phyloP scores from a whole-genome alignment of 768 basidiomycete species.

The Serendipita indica region DNA sequence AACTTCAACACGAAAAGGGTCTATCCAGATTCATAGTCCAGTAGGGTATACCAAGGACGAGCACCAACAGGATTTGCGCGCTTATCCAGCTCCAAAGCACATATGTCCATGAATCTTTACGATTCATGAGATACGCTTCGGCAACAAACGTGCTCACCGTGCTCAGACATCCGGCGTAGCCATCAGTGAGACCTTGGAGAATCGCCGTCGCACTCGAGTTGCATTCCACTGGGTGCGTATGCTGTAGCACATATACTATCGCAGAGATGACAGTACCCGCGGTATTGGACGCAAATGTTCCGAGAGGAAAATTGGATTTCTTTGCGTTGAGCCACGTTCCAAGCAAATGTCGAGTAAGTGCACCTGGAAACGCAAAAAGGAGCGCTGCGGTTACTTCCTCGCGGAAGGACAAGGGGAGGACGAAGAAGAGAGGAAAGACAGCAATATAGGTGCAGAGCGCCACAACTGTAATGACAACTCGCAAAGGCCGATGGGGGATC shows the following conservation, averaged over 20 bases:
- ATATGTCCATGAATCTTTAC: conserved; percentile 52
- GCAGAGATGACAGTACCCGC: conserved; percentile 75
- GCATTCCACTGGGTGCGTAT: conserved; percentile 19
- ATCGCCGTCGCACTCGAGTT: conserved; percentile 42
- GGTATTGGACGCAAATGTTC: conserved; percentile 63
- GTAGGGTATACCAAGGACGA: conserved; percentile 56
- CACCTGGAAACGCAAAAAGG: conserved; percentile 79
- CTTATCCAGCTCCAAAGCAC: conserved; percentile 47
- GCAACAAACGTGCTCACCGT: conserved; percentile 89
- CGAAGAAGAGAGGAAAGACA: conserved; percentile 64
- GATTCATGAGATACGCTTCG: conserved; percentile 48
- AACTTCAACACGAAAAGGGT: not conserved
- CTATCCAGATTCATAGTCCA: conserved; percentile 22
- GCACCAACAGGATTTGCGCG: conserved; percentile 54
- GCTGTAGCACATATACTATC: conserved; percentile 55
- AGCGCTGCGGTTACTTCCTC: conserved; percentile 75
- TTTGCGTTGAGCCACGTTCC: conserved; percentile 56
- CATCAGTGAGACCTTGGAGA: conserved; percentile 72
- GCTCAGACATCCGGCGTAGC: conserved; percentile 89
- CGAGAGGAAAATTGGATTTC: conserved; percentile 49
- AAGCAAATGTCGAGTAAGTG: conserved; percentile 68
- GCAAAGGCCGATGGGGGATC: conserved; percentile 30
- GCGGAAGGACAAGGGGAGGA: conserved; percentile 51
- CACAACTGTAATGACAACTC: conserved; percentile 37
- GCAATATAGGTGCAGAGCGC: conserved; percentile 58